Percentiles rank a stretch among this genome's conserved stretches.
These are phyloP conservation scores for Capsicum pubescens DNA, from an alignment of 257 asterid genomes.

Conservation along the genomic window DNA sequence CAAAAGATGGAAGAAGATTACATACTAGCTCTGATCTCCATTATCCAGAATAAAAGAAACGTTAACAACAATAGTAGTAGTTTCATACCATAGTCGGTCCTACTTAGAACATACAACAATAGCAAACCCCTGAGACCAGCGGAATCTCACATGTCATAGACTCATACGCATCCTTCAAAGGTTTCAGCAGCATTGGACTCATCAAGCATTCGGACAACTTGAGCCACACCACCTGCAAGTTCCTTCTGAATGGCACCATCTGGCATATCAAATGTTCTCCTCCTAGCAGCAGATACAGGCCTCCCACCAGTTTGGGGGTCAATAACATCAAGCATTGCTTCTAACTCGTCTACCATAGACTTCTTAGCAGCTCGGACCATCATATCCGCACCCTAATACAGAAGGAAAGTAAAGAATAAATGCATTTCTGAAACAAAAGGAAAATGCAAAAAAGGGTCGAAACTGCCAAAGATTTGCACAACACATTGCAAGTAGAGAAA, in stretches of 20 bases:
- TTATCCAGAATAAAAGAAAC: neutral
- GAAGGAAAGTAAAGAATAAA: constrained; percentile 5
- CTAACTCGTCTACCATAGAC: constrained; percentile 86
- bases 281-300: constrained; percentile 51
- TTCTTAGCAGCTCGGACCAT: constrained; percentile 79
- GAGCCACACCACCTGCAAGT: constrained; percentile 89
- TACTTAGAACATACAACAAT: constrained; percentile 30
- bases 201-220: constrained; percentile 84
- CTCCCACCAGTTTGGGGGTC: constrained; percentile 82
- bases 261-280: constrained; percentile 97
- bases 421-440: neutral
- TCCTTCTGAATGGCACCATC: constrained; percentile 69
- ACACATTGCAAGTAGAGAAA: neutral
- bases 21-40: constrained; percentile 27
- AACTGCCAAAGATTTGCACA: neutral
- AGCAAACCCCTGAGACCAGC: neutral
- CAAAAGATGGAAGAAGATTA: neutral
- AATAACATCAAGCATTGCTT: constrained; percentile 92
- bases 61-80: neutral
- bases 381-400: constrained; percentile 72
- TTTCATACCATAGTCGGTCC: neutral
- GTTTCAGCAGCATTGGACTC: constrained; percentile 58
- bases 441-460: neutral
- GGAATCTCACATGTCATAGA: constrained; percentile 10
- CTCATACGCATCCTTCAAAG: constrained; percentile 55